Evolutionary conservation across 768 basidiomycete species (phyloP).

Genomic region (Amanita inopinata): DNA sequence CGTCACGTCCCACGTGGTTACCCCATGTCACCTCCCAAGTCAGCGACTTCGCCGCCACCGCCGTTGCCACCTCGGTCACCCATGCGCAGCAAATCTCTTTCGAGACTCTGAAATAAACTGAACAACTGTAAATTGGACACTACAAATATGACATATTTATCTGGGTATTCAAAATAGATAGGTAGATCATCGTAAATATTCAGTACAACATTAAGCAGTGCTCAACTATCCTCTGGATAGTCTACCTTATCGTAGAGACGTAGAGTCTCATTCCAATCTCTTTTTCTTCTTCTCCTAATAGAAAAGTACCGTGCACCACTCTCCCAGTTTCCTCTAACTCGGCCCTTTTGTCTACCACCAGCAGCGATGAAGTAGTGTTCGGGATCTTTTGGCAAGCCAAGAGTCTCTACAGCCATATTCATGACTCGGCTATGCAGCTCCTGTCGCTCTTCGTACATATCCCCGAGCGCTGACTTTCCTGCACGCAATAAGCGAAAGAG

Average conservation of each 20-base stretch:
- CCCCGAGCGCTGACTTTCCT: constrained; percentile 45
- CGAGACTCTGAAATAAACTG: neutral
- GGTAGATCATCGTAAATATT: no score
- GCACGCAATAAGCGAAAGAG: constrained; percentile 54
- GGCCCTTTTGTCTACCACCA: constrained; percentile 63
- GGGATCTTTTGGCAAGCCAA: constrained; percentile 61
- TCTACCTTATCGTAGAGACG: constrained; percentile 76
- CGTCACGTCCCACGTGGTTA: neutral
- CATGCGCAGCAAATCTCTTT: constrained; percentile 1
- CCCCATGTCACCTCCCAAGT: neutral
- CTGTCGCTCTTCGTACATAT: constrained; percentile 42
- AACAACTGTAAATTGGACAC: neutral
- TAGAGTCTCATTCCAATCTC: constrained; percentile 86
- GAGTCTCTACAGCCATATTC: constrained; percentile 44
- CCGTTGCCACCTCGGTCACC: constrained; percentile 4
- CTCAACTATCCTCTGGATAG: constrained; percentile 53
- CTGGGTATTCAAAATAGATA: no score
- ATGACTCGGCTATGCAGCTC: constrained; percentile 58
- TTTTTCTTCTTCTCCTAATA: constrained; percentile 64
- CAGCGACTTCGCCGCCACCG: neutral
- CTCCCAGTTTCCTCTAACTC: constrained; percentile 60
- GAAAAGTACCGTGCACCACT: constrained; percentile 72
- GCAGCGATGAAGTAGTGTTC: constrained; percentile 51
- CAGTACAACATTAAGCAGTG: no score
- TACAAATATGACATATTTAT: constrained; percentile 8